Evolutionary conservation across 768 basidiomycete species (phyloP), one percentile per base, ranked within the genome.

Genomic region (Leccinellum rugosiceps): DNA sequence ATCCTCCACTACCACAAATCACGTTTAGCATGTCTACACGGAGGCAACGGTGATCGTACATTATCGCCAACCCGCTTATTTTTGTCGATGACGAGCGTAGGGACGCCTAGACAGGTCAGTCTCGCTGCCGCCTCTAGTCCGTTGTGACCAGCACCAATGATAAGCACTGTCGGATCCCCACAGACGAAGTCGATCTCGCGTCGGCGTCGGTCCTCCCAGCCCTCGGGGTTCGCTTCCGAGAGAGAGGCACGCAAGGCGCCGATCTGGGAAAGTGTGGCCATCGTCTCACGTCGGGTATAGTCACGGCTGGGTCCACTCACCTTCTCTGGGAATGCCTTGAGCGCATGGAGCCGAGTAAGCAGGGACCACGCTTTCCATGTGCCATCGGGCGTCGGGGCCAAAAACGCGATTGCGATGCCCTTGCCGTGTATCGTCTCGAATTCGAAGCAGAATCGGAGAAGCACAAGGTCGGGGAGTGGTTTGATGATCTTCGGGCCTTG

Each of bases 81-180:
- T 59, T 73, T 74, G 62, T 88, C 86, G 14, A 88, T 70, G n/a
- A 86, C 69, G n/a, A 91, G 74, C 0, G 79, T 73, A 6, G 75
- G 65, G 15, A 90, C 74, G 17, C 80, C 81, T 28, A 89, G 70
- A 41, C 72, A 72, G 59, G 83, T 82, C 58, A 91, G 72, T 28
- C 86, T 75, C 1, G 86, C 86, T 0, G 87, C 87, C 2, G 83
- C 63, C 41, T 75, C 80, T 41, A 92, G 70, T 4, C 88, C 89
- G 59, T 80, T 80, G 56, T 90, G 89, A 1, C 86, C 87, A 5
- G 78, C 85, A 13, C 86, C 85, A 23, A 87, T 74, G 47, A 89
- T 69, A 43, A 89, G 72, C 7, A 89, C 88, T 2, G 76, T 75
- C 0, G 86, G 86, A 35, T 79, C 75, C 11, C 59, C 61, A 19